These are phyloP conservation scores for Penicillium thymicola DNA, from an alignment of 2,329 filamentous ascomycete genomes.

Conservation along the genomic window DNA sequence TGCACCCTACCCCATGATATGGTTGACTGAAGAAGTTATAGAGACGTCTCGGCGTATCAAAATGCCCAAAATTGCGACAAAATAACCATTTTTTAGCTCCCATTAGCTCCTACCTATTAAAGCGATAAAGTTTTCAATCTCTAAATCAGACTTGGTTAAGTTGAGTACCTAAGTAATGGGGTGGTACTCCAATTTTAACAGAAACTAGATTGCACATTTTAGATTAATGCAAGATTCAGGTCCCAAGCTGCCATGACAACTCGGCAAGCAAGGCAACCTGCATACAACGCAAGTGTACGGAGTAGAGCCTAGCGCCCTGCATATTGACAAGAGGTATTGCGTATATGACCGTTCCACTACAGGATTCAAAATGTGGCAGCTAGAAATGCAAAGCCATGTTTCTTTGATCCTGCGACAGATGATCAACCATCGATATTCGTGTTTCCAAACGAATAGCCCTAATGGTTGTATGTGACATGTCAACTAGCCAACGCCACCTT, in stretches of 20 bases:
- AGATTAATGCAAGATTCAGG: no score
- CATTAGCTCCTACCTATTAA: background rate
- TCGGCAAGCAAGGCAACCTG: background rate
- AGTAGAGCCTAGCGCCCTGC: background rate
- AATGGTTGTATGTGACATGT: background rate
- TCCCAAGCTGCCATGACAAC: background rate
- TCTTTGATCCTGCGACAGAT: background rate
- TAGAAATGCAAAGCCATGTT: background rate
- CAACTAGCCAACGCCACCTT: background rate
- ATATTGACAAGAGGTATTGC: background rate
- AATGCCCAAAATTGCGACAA: background rate
- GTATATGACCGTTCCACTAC: background rate
- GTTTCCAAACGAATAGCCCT: background rate
- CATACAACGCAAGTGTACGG: background rate
- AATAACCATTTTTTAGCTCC: no score
- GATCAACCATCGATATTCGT: background rate
- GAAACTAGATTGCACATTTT: background rate
- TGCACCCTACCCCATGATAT: background rate
- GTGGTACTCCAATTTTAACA: background rate
- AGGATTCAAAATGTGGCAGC: background rate
- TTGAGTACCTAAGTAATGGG: background rate
- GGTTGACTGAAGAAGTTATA: background rate
- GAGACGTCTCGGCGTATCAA: background rate
- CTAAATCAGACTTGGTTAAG: background rate
- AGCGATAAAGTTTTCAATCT: background rate